Base-by-base conservation (phyloP, 768 basidiomycete genomes). In the Hygrophoropsis aurantiaca region DNA sequence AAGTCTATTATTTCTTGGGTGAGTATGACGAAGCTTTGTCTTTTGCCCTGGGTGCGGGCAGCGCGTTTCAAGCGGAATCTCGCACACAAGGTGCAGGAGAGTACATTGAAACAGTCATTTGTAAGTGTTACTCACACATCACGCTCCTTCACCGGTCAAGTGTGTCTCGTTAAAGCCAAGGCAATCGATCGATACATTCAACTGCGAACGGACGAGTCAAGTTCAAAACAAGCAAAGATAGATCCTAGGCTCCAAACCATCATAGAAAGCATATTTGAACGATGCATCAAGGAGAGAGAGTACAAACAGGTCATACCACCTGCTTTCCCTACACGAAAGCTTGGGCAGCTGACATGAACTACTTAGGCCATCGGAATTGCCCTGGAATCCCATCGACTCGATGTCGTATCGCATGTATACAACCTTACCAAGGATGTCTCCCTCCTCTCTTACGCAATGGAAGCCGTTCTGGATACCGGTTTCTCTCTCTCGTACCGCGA, bases 1-100 rank as follows among this genome's bases (percentile, higher is more conserved):
- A 98, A 66, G 90, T 98, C 41, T 98, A 98, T 70, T 98, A 93
- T 71, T 95, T 88, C 77, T 77, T 99, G 40, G 93, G 90, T 54
- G 90, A 92, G 65, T 90, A 95, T 57, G 92, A 94, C 60, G 97
- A 99, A 64, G 91, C 94, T 23, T 79, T 99, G 49, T 87, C 90
- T 11, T 97, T 97, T 61, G 97, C 97, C 18, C 82, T 99, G 39
- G 87, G 88, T 47, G 91, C 95, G 15, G 93, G 90, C 47, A 75
- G 71, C 64, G 86, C 89, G 62, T 97, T 98, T 61, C 85, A 90
- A 63, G 76, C 74, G 2, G 88, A 92, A 61, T 72, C 78, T 53
- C 78, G 78, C 57, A 74, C 70, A 13, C 63, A 72, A 47, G 86
- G 78, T 19, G 78, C 85, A 13, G 86, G 82, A 47, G 94, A 97